Evolutionary conservation across 257 asterid genomes (phyloP).

Genomic region (Solanum pennellii): DNA sequence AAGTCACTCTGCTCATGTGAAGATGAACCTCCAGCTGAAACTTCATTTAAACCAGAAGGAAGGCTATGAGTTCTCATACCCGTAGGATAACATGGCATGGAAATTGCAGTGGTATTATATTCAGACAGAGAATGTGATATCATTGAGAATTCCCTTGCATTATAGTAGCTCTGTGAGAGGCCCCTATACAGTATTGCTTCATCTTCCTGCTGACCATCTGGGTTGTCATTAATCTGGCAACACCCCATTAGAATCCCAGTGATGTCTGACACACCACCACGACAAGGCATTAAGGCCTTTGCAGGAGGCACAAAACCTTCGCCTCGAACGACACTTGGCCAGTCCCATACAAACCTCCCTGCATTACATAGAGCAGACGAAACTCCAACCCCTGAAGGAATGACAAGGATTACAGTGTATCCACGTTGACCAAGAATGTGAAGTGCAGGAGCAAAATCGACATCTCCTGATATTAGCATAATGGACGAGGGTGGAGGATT

Average conservation of each 20-base stretch:
- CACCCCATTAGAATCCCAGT: conserved; percentile 25
- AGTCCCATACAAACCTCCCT: conserved; percentile 88
- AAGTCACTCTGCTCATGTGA: conserved; percentile 27
- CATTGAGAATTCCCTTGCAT: conserved; percentile 30
- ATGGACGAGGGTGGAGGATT: conserved; percentile 86
- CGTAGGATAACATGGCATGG: conserved; percentile 22
- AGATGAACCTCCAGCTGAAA: conserved; percentile 17
- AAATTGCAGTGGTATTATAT: conserved; percentile 18
- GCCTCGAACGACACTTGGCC: conserved; percentile 85
- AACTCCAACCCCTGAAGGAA: conserved; percentile 58
- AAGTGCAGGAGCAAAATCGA: conserved; percentile 92
- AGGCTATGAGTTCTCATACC: conserved; percentile 29
- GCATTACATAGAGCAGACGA: conserved; percentile 86
- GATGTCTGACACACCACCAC: conserved; percentile 22
- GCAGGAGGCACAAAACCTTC: conserved; percentile 63
- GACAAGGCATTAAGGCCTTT: conserved; percentile 26
- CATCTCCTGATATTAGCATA: conserved; percentile 92
- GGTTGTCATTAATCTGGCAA: conserved; percentile 23
- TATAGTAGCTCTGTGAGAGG: conserved; percentile 20
- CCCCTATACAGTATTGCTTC: conserved; percentile 75
- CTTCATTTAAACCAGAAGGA: conserved; percentile 32
- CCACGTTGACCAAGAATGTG: conserved; percentile 96
- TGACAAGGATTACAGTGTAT: conserved; percentile 67
- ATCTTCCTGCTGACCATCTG: conserved; percentile 50
- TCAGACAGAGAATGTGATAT: conserved; percentile 47